These are phyloP conservation scores for Annona cherimola DNA, from an alignment of 164 flowering plant species.

Conservation along the genomic window DNA sequence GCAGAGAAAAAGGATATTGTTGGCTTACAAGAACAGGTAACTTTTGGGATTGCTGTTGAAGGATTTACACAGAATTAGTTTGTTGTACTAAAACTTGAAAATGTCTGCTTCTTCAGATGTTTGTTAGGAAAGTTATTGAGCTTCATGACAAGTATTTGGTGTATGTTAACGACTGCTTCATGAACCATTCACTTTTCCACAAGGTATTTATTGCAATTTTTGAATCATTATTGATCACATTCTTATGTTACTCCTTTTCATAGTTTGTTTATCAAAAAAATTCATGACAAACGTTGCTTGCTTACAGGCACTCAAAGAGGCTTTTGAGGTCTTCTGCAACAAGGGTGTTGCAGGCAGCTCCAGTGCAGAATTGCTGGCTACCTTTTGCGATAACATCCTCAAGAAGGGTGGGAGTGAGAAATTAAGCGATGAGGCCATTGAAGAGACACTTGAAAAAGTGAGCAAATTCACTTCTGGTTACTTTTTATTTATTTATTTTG, in stretches of 20 bases:
- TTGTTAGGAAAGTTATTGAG: conserved; percentile 88
- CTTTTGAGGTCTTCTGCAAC: conserved; percentile 89
- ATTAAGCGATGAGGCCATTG: conserved; percentile 90
- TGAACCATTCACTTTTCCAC: conserved; percentile 81
- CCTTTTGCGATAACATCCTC: conserved; percentile 88
- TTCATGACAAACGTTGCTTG: neutral
- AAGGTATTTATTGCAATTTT: conserved; percentile 47
- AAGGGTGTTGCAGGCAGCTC: conserved; percentile 87
- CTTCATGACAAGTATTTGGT: conserved; percentile 89
- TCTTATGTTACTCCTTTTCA: conserved; percentile 4
- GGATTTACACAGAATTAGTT: neutral
- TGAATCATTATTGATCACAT: neutral
- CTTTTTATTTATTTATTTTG: neutral
- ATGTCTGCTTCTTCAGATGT: conserved; percentile 45
- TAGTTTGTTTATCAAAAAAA: neutral
- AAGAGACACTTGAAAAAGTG: conserved; percentile 92
- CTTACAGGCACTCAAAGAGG: conserved; percentile 84
- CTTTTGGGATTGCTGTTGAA: neutral
- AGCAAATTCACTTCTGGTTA: neutral
- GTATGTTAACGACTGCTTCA: conserved; percentile 72
- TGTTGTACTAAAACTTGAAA: conserved; percentile 3
- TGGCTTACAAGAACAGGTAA: conserved; percentile 88
- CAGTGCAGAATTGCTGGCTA: conserved; percentile 86
- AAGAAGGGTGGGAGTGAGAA: conserved; percentile 98
- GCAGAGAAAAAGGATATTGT: conserved; percentile 75